Evolutionary conservation across 2,329 filamentous ascomycete genomes (phyloP), one percentile per base, ranked within the genome.

Genomic region (Verticillium albo-atrum): DNA sequence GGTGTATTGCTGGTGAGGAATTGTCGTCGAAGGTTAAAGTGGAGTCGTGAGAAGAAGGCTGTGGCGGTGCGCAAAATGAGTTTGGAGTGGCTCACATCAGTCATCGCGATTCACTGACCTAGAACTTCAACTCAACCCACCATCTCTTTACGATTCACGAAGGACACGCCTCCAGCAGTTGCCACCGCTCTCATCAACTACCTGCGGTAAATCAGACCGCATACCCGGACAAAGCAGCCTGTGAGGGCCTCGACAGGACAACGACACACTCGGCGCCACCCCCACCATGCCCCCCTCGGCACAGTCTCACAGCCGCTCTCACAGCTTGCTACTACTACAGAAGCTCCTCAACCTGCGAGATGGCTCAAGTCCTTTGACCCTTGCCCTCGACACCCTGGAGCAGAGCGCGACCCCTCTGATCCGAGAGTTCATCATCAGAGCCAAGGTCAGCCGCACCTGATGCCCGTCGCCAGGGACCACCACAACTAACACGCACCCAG

Each of bases 371-470:
- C 94, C 94, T 3, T 86, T 98, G 68, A 97, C 93, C 0, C 79
- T 98, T 27, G 75, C 97, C 3, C 80, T 97, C 59, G 94, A 98
- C 73, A 91, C 83, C 34, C 79, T 97, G 30, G 92, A 96, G 75
- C 92, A 97, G 75, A 86, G 88, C 27, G 90, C 87, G 6, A 81
- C 79, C 30, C 87, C 88, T 0, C 75, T 97, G 4, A 64, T 94
- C 2, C 76, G 79, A 20, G 92, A 97, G 73, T 91, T 94, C 73
- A 84, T 90, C 58, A 79, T 81, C 54, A 83, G 93, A 67, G 91
- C 90, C 58, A 90, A 89, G 78, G 91, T 90, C 66, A 60, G 75
- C 10, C 56, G 23, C 58, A 59, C 6, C 1, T 28, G 17, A 30
- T 23, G 17, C 25, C 7, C 32, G 56, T 14, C 23, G 23, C 32